phyloP scores from a whole-genome alignment of 106 monocot genomes.

The Chionographis japonica region DNA sequence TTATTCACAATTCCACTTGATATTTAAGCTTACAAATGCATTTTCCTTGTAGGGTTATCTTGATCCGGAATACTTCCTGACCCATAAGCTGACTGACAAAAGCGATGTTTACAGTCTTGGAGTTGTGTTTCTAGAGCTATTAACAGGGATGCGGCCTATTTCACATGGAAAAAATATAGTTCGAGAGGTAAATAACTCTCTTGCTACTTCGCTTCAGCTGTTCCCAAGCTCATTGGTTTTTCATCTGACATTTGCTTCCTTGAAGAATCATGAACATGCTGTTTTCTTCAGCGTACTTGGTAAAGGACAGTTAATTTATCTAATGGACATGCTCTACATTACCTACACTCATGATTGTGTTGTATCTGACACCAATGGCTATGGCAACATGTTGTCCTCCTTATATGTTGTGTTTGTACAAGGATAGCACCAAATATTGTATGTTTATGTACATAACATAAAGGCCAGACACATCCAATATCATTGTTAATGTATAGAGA shows the following conservation, averaged over 20 bases:
- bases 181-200: slow-evolving; percentile 59
- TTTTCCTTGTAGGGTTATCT: slow-evolving; percentile 76
- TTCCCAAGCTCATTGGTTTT: too few species aligned
- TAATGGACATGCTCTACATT: too few species aligned
- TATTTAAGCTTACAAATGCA: slow-evolving; percentile 3
- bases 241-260: slow-evolving; percentile 2
- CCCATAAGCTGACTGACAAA: slow-evolving; percentile 93
- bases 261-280: too few species aligned
- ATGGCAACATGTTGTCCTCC: too few species aligned
- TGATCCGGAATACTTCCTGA: slow-evolving; percentile 97
- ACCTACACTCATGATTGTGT: too few species aligned
- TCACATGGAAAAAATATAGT: slow-evolving; percentile 95
- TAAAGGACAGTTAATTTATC: too few species aligned
- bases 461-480: too few species aligned
- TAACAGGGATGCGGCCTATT: slow-evolving; percentile 88
- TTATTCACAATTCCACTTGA: background rate
- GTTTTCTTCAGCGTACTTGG: background rate
- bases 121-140: slow-evolving; percentile 84
- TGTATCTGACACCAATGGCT: too few species aligned
- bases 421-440: too few species aligned
- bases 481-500: too few species aligned
- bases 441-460: too few species aligned
- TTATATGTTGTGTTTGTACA: too few species aligned
- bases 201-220: background rate
- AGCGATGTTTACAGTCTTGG: slow-evolving; percentile 98